Evolutionary conservation across 2,329 filamentous ascomycete species (phyloP), one percentile per base, ranked within the genome.

Genomic region (Fusarium nematophilum): DNA sequence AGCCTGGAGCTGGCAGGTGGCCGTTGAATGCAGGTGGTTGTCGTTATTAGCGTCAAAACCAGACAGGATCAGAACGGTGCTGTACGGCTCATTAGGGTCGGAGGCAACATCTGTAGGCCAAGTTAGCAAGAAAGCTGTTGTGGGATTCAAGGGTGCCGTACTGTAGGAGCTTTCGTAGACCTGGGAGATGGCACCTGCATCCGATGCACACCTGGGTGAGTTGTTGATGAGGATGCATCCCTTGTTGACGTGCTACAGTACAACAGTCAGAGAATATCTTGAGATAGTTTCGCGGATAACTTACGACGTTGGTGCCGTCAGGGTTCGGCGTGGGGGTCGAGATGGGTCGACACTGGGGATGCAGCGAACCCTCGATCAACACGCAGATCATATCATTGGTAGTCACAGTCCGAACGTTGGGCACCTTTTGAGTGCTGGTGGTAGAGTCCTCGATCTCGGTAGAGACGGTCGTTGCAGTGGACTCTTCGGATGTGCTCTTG

Each of bases 291-390:
- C 5, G n/a, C 11, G 3, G 1, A 5, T 15, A 5, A 52, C 52
- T 50, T 44, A 59, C 56, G 3, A 59, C 46, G 10, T 59, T 59
- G 31, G 56, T 59, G 10, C 56, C 56, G 21, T n/a, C 52, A 29
- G 52, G 52, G 14, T 56, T 59, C 2, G 56, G 40, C 10, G 42
- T 52, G 1, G 49, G 48, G 3, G 36, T 46, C 23, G 23, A 27
- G 3, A 57, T 15, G 3, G 53, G 53, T 9, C 9, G n/a, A 10
- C 53, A 57, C 5, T 31, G 21, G 10, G 53, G 48, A n/a, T 53
- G 14, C 25, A 43, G 33, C 7, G 53, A 57, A n/a, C 53, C 53
- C 30, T 36, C 27, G 14, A 57, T 26, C 15, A 53, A 25, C 2
- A 21, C 25, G 11, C 53, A 57, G 1, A 57, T 25, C 48, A 48